These are phyloP conservation scores for Phaseolus coccineus DNA, from an alignment of 331 rosid genomes.

Conservation along the genomic window DNA sequence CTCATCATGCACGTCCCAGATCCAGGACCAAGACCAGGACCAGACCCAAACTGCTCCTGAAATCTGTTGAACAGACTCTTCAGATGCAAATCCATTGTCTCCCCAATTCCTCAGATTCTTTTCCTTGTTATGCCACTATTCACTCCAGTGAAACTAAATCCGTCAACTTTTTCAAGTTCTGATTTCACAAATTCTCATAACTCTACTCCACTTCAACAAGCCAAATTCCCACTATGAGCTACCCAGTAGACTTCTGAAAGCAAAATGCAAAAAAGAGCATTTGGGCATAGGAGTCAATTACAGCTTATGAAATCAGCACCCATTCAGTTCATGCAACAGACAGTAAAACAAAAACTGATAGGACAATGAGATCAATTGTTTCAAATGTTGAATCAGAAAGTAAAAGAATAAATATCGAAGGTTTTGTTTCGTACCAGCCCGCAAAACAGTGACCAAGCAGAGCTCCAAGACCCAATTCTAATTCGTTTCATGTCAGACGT, in stretches of 20 bases:
- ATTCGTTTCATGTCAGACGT: neutral
- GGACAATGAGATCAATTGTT: neutral
- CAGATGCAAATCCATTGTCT: constrained; percentile 72
- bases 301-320: neutral
- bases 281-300: neutral
- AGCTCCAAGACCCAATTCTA: neutral
- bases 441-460: neutral
- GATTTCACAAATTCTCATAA: neutral
- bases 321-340: constrained; percentile 2
- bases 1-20: constrained; percentile 74
- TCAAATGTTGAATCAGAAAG: constrained; percentile 4
- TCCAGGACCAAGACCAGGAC: constrained; percentile 82
- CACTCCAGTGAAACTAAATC: constrained; percentile 40
- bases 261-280: constrained; percentile 8
- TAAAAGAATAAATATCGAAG: neutral
- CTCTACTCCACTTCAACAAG: neutral
- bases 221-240: neutral
- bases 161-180: neutral
- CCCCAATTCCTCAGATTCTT: constrained; percentile 39
- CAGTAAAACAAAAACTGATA: neutral
- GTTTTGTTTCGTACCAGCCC: constrained; percentile 40
- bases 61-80: constrained; percentile 70
- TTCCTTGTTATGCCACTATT: constrained; percentile 11
- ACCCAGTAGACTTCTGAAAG: neutral
- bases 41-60: constrained; percentile 79